These are phyloP conservation scores for Wickerhamomyces strasburgensis DNA, from an alignment of 805 yeast genomes.

Conservation along the genomic window DNA sequence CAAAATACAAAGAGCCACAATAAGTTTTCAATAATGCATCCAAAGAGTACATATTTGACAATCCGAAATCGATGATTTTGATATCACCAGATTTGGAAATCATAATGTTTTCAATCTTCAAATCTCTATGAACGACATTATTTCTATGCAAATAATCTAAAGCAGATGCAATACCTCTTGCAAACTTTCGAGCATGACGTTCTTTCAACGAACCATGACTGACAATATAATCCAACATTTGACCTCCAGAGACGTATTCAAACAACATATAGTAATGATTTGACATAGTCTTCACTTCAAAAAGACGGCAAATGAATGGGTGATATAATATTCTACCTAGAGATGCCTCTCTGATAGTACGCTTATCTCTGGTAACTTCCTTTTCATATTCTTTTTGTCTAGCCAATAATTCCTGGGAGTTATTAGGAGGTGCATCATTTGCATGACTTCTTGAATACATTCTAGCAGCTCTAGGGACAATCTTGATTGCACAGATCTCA, in stretches of 20 bases:
- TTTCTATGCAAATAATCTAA: slow-evolving; percentile 90
- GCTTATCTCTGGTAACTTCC: slow-evolving; percentile 82
- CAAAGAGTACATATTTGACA: slow-evolving; percentile 78
- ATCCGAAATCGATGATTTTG: slow-evolving; percentile 93
- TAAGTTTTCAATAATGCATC: slow-evolving; percentile 77
- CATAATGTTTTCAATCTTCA: slow-evolving; percentile 94
- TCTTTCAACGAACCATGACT: slow-evolving; percentile 94
- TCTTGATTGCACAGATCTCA: slow-evolving; percentile 87
- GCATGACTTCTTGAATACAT: slow-evolving; percentile 68
- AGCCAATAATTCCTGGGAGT: slow-evolving; percentile 51
- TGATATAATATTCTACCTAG: slow-evolving; percentile 85
- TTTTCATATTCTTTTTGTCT: slow-evolving; percentile 69
- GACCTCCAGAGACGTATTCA: slow-evolving; percentile 96
- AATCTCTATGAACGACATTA: slow-evolving; percentile 93
- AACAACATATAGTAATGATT: slow-evolving; percentile 95
- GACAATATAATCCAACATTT: slow-evolving; percentile 93
- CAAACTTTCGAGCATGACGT: slow-evolving; percentile 89
- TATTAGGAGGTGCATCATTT: slow-evolving; percentile 60
- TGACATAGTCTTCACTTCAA: slow-evolving; percentile 94
- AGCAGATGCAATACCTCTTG: slow-evolving; percentile 91
- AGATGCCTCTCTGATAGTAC: slow-evolving; percentile 95
- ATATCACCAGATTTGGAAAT: slow-evolving; percentile 91
- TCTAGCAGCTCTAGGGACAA: slow-evolving; percentile 85
- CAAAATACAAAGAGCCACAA: slow-evolving; percentile 96
- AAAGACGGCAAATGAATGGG: slow-evolving; percentile 85